A percentile compares a stretch with the other conserved stretches of the same genome.
phyloP scores from a whole-genome alignment of 2,329 filamentous ascomycete genomes.

The Pyricularia grisea region DNA sequence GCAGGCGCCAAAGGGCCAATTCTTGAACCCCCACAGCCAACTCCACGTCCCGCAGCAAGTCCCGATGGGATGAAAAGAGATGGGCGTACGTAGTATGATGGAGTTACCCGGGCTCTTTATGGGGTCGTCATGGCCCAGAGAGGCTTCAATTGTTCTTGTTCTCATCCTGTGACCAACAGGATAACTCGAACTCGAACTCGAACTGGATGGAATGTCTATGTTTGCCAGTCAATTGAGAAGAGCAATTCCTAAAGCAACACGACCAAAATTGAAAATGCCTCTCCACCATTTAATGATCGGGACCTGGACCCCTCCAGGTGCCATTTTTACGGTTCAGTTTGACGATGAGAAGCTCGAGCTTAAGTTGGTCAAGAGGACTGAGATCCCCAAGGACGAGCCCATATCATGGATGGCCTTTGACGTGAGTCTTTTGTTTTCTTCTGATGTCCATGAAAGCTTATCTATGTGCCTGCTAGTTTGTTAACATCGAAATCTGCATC shows the following conservation, averaged over 20 bases:
- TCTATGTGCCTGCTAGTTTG: neutral
- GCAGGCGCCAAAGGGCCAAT: neutral
- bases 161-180: neutral
- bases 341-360: constrained; percentile 72
- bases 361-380: constrained; percentile 68
- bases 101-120: neutral
- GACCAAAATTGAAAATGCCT: neutral
- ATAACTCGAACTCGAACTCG: too few species aligned
- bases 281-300: constrained; percentile 84
- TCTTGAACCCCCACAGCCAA: neutral
- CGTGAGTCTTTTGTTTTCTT: constrained; percentile 35
- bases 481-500: neutral
- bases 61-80: neutral
- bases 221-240: neutral
- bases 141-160: neutral
- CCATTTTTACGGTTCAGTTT: constrained; percentile 83
- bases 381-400: constrained; percentile 73
- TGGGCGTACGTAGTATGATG: neutral
- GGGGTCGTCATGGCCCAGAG: neutral
- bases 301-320: constrained; percentile 82
- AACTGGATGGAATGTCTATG: neutral
- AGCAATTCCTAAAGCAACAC: neutral
- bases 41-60: neutral
- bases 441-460: too few species aligned
- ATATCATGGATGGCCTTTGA: constrained; percentile 94